phyloP scores from a whole-genome alignment of 2,329 filamentous ascomycete species.

The Penicillium sp. region DNA sequence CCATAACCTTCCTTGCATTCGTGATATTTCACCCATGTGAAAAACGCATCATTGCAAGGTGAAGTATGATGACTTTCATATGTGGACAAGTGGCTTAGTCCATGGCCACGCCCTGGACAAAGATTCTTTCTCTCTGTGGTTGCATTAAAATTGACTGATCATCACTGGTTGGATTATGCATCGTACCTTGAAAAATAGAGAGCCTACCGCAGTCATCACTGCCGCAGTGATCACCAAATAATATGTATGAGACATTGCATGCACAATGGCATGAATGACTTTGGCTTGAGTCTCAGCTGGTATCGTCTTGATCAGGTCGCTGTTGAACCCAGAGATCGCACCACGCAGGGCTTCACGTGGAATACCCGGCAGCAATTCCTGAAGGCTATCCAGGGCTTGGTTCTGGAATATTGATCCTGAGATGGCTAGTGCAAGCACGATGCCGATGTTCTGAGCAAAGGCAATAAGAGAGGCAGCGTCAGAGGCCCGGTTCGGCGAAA shows the following conservation, averaged over 20 bases:
- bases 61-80: not conserved
- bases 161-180: not conserved
- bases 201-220: slow-evolving; percentile 15
- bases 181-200: slow-evolving; percentile 18
- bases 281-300: not conserved
- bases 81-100: not conserved
- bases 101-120: slow-evolving; percentile 2
- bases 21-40: not conserved
- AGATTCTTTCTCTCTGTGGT: slow-evolving; percentile 12
- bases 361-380: slow-evolving; percentile 6
- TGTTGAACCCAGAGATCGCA: slow-evolving; percentile 9
- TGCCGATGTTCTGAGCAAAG: slow-evolving; percentile 18
- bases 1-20: too few species aligned
- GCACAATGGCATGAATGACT: slow-evolving; percentile 16
- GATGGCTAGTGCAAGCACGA: slow-evolving; percentile 18
- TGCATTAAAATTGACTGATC: not conserved
- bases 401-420: slow-evolving; percentile 19
- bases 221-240: slow-evolving; percentile 22
- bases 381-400: slow-evolving; percentile 6
- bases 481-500: slow-evolving; percentile 2
- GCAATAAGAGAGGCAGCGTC: slow-evolving; percentile 18
- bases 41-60: too few species aligned
- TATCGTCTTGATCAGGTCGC: not conserved
- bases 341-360: slow-evolving; percentile 1
- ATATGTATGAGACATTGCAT: slow-evolving; percentile 18